Conservation (phyloP, 257 asterid species). For the Solanum infundibuliforme region DNA sequence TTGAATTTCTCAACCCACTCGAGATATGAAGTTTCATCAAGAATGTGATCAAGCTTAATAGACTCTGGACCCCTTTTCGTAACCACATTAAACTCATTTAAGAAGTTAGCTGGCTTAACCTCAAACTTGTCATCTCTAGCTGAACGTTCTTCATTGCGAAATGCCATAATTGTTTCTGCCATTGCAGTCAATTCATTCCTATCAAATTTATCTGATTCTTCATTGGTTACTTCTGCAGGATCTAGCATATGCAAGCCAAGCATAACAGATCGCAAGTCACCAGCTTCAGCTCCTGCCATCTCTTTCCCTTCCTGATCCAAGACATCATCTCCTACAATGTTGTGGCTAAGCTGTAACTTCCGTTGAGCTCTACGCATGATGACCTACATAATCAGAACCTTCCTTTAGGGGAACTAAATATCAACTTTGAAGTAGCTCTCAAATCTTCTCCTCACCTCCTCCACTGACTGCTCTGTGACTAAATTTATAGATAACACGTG, state of each 20-base stretch:
- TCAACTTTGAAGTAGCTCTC: background rate
- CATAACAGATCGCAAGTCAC: conserved; percentile 67
- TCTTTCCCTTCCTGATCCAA: conserved; percentile 42
- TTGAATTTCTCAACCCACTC: conserved; percentile 87
- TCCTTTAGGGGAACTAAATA: background rate
- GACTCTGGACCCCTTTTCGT: conserved; percentile 30
- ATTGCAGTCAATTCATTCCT: conserved; percentile 31
- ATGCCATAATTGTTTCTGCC: conserved; percentile 51
- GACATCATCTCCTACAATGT: conserved; percentile 64
- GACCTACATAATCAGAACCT: conserved; percentile 37
- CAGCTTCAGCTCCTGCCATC: conserved; percentile 45
- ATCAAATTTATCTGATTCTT: conserved; percentile 38
- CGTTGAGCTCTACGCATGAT: conserved; percentile 79
- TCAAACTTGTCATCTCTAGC: conserved; percentile 42
- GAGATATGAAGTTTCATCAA: conserved; percentile 73
- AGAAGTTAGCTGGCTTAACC: conserved; percentile 38
- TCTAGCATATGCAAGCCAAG: conserved; percentile 74
- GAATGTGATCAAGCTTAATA: conserved; percentile 38
- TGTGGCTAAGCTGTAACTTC: conserved; percentile 78
- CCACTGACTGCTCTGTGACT: conserved; percentile 66
- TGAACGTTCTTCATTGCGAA: conserved; percentile 34
- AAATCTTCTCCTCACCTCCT: conserved; percentile 51
- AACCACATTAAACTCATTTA: conserved; percentile 25
- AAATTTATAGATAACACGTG: conserved; percentile 76
- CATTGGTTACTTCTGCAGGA: conserved; percentile 38